A percentile compares a stretch with the other conserved stretches of the same genome.
Evolutionary conservation across 208 protist species (phyloP).

Genomic region (Leishmania braziliensis): DNA sequence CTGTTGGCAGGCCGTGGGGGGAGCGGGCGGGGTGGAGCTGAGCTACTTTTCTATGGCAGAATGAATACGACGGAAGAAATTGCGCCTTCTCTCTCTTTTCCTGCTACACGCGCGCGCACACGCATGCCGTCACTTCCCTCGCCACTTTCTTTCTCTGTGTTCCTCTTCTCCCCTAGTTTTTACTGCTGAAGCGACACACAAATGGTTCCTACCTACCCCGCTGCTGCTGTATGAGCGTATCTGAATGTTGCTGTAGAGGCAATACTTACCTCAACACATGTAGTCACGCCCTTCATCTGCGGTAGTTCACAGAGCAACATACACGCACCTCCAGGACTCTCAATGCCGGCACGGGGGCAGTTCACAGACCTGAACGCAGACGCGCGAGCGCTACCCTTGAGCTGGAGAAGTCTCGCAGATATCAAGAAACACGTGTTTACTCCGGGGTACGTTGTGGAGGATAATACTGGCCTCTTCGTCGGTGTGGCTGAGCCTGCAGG

Average conservation of each 20-base stretch:
- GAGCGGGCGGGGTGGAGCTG: no score
- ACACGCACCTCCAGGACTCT: background rate
- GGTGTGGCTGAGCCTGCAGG: background rate
- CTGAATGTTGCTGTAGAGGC: background rate
- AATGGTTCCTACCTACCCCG: background rate
- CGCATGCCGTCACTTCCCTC: background rate
- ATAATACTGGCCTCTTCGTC: background rate
- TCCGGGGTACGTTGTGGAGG: background rate
- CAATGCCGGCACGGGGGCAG: background rate
- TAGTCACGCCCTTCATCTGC: background rate
- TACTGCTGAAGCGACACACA: background rate
- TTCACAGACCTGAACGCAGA: background rate
- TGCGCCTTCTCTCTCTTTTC: background rate
- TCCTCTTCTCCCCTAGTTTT: background rate
- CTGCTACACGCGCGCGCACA: background rate
- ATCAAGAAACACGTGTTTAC: slow-evolving; percentile 11
- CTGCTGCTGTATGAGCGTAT: background rate
- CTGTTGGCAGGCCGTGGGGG: background rate
- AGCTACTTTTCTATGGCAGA: background rate
- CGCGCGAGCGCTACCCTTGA: background rate
- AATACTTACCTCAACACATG: background rate
- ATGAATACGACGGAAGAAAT: background rate
- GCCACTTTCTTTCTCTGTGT: background rate
- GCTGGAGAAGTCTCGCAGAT: slow-evolving; percentile 21
- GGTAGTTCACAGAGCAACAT: background rate